These are phyloP conservation scores for Cinchona pubescens DNA, from an alignment of 257 asterid species.

Conservation along the genomic window DNA sequence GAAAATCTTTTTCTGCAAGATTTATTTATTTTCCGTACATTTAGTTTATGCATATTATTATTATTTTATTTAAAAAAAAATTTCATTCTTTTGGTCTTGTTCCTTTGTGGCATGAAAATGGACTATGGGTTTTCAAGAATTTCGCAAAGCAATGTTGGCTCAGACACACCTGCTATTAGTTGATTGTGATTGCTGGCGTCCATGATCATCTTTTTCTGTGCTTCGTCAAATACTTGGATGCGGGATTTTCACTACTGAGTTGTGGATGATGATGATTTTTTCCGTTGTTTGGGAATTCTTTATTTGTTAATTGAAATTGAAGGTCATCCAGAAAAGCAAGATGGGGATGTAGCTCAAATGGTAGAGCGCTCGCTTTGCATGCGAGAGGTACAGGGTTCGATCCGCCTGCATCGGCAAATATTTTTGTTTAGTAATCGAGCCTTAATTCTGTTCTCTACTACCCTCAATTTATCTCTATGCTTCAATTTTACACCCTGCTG, in stretches of 20 bases:
- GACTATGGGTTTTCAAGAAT: not conserved
- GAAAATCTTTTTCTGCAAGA: not conserved
- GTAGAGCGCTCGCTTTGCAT: constrained; percentile 99
- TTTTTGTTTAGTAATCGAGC: too few species aligned
- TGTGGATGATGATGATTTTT: too few species aligned
- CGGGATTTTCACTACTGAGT: not conserved
- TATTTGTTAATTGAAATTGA: too few species aligned
- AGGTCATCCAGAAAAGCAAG: too few species aligned
- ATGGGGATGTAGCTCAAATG: constrained; percentile 97
- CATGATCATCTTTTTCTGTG: not conserved
- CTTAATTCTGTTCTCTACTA: too few species aligned
- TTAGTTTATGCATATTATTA: not conserved
- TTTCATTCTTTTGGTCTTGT: not conserved
- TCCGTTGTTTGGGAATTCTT: not conserved
- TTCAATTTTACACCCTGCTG: too few species aligned
- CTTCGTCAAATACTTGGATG: not conserved
- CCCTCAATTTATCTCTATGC: too few species aligned
- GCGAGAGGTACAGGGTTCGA: constrained; percentile 98
- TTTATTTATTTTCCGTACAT: not conserved
- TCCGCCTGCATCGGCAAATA: constrained; percentile 42
- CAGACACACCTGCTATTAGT: not conserved
- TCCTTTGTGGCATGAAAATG: not conserved
- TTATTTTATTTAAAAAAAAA: too few species aligned
- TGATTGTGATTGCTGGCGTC: not conserved
- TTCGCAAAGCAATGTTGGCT: too few species aligned